A percentile compares a stretch with the other conserved stretches of the same genome.
These are phyloP conservation scores for Agapanthus africanus DNA, from an alignment of 106 monocot genomes.

Conservation along the genomic window DNA sequence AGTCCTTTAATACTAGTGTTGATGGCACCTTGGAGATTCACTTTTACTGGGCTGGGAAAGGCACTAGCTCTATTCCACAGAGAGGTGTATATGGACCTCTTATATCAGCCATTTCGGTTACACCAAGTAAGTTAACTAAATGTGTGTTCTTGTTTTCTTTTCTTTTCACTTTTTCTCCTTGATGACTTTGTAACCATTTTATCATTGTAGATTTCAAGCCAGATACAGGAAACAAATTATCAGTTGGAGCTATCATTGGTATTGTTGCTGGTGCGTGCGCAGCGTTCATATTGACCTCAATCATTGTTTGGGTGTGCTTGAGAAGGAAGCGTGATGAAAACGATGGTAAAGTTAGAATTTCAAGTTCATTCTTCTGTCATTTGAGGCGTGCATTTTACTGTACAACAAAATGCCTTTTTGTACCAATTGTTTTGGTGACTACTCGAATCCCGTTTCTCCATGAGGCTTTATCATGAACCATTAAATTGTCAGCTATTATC, in stretches of 20 bases:
- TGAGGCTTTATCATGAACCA: background rate
- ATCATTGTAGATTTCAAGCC: background rate
- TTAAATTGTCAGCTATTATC: background rate
- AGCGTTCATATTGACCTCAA: background rate
- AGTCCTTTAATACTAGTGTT: slow-evolving; percentile 27
- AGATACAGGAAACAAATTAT: background rate
- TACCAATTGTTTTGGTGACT: background rate
- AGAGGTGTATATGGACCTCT: slow-evolving; percentile 41
- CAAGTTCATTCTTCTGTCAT: background rate
- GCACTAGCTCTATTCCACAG: slow-evolving; percentile 18
- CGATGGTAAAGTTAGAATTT: background rate
- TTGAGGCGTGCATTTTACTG: no score
- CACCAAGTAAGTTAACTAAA: slow-evolving; percentile 29
- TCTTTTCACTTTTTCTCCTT: background rate
- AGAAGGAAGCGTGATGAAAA: background rate
- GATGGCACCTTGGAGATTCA: slow-evolving; percentile 40
- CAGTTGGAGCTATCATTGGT: slow-evolving; percentile 3
- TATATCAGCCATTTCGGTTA: slow-evolving; percentile 57
- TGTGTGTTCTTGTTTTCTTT: background rate
- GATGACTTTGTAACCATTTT: background rate
- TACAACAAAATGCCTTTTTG: no score
- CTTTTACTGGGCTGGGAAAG: slow-evolving; percentile 31
- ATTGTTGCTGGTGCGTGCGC: slow-evolving; percentile 3
- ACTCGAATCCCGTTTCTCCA: background rate
- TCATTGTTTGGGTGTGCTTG: background rate